Base-by-base conservation (phyloP, 768 basidiomycete genomes). In the Pholiota microspora region DNA sequence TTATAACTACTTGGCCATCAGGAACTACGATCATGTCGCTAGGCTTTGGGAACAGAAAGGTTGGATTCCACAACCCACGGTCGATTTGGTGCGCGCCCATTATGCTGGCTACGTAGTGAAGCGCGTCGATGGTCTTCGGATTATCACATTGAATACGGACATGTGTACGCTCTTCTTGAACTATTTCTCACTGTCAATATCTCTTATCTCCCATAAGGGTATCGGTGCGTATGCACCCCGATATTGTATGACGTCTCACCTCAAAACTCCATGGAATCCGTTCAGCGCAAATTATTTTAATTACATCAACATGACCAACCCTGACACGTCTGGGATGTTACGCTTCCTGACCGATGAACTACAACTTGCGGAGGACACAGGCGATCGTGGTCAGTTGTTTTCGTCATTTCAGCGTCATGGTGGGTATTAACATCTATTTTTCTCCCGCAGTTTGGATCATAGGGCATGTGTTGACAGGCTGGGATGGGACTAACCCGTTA, bases 11-110 rank as follows among this genome's bases (percentile, higher is more conserved):
- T n/a, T n/a, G n/a, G 13, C 16, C 29, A 15, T 13, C 24, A 88
- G 88, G 89, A 82, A 91, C 61, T 92, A 92, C 60, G 81, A 89
- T 54, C 88, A 90, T 59, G 73, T 92, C 48, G 79, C 89, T 18
- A 62, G 71, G 0, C 78, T 92, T 2, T 92, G 89, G 89, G 64
- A 84, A 59, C 78, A 86, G 54, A 81, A 91, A 61, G 64, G 77
- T 2, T 92, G 89, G 89, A 69, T 92, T 27, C 79, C 82, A 7
- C 71, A 78, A 47, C 72, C 78, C 10, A 81, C 80, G 5, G 80
- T 83, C 2, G 65, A 74, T 32, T 69, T 77, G 32, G 89, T 88
- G 0, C 79, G 77, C 36, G 72, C 84, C 0, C 88, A 91, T 67
- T 91, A 90, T 61, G 76, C 84, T 7, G 89, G 77, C 9, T 92